A percentile compares a stretch with the other conserved stretches of the same genome.
Evolutionary conservation across 352 stramenopile genomes (phyloP).

Genomic region (Thalassiosira mediterranea): DNA sequence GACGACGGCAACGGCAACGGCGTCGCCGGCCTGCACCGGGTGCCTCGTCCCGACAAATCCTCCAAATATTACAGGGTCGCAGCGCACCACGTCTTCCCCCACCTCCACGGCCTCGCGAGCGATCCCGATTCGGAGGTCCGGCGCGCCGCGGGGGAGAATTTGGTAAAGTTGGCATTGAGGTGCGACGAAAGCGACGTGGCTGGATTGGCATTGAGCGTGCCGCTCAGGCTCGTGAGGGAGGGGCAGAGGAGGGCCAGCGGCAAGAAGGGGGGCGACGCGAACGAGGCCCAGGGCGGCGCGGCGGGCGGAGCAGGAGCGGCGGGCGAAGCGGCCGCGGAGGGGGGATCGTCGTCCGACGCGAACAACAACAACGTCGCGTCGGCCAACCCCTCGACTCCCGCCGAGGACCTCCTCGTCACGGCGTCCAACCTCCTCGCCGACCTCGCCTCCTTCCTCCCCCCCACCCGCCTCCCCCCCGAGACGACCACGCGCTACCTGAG

Average conservation of each 20-base stretch:
- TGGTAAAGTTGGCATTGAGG: conserved; percentile 75
- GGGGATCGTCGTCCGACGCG: no score
- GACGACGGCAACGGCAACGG: background rate
- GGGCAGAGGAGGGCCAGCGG: conserved; percentile 77
- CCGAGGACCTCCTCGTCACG: conserved; percentile 91
- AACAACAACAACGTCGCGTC: conserved; percentile 2
- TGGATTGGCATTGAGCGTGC: conserved; percentile 91
- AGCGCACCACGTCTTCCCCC: conserved; percentile 55
- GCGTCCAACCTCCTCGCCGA: conserved; percentile 91
- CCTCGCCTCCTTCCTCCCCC: conserved; percentile 87
- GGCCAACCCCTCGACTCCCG: conserved; percentile 37
- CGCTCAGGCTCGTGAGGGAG: conserved; percentile 90
- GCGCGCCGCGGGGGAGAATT: conserved; percentile 64
- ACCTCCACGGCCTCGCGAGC: conserved; percentile 62
- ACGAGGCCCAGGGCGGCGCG: background rate
- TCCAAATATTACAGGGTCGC: conserved; percentile 68
- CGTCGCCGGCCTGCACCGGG: conserved; percentile 3
- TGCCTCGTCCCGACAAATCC: conserved; percentile 28
- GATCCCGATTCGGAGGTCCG: conserved; percentile 78
- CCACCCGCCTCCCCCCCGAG: conserved; percentile 72
- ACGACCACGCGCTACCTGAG: conserved; percentile 52
- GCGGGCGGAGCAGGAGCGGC: background rate
- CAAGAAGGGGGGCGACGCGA: background rate
- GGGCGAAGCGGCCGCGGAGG: no score
- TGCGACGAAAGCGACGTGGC: conserved; percentile 89